Base-by-base conservation (phyloP, 345 rosid species). In the Syzygium oleosum region DNA sequence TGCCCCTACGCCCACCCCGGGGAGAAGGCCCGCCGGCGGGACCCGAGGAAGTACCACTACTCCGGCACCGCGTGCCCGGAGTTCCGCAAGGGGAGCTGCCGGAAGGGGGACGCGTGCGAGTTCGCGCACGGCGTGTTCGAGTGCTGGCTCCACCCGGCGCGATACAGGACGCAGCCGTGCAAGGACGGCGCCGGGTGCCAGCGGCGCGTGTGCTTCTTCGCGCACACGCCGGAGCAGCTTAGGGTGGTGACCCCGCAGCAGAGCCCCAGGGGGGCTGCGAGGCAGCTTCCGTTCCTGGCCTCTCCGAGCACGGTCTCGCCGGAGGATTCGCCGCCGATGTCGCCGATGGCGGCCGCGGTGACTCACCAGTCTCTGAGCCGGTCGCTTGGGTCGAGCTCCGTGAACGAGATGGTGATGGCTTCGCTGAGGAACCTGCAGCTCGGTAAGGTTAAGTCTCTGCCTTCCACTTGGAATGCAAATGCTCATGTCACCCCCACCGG, bases 111-210 rank as follows among this genome's bases (percentile, higher is more conserved):
- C 31, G 55, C 86, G 25, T 89, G 90, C 84, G 87, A 86, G 77
- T 86, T 46, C 58, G 90, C 90, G 10, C 90, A 89, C 79, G 99
- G 99, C 9, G 98, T 97, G 68, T 97, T 97, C 29, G 99, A 97
- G 96, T 95, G 98, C 90, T 97, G 99, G 99, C 97, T 97, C 7
- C 99, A 97, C 86, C 99, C 99, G 8, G 94, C 96, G 14, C 94
- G 98, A 22, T 97, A 97, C 88, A 91, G 99, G 0, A 97, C 99
- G 4, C 97, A 96, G 93, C 97, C 99, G 12, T 97, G 99, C 31
- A 97, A 97, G 90, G 99, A 97, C 85, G 98, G 99, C 0, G 31
- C 90, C 43, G 86, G 84, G 53, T 96, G 99, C 58, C 88, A 94
- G 90, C 91, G 99, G 68, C 93, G 94, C 54, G 97, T 97, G 1